Evolutionary conservation across 768 basidiomycete species (phyloP), one percentile per base, ranked within the genome.

Genomic region (Mycena polygramma): DNA sequence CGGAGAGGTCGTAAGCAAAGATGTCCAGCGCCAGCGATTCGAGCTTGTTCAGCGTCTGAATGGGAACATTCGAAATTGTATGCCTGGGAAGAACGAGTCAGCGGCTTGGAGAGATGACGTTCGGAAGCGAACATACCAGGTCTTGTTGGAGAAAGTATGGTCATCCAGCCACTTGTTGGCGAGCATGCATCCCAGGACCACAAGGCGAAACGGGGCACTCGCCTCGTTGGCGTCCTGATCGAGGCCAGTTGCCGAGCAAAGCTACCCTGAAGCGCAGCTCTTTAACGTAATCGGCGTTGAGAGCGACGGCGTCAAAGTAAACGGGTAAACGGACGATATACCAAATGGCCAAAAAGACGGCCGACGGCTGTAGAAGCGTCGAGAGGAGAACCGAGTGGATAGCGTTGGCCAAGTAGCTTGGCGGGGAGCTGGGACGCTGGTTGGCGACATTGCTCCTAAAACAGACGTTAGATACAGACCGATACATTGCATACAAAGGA

Each of bases 131-230:
- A 78, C 90, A 69, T 78, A 94, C 94, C 94, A 95, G 63, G 94
- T 95, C 83, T 94, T 94, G 81, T 94, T 94, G 48, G 93, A 94
- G 80, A 94, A 95, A 0, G 94, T 94, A 75, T 95, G 94, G 74
- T 95, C 94, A 72, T 94, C 93, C 72, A 95, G 77, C 94, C 94
- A 94, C 81, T 95, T 95, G 79, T 94, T 94, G 22, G 93, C 92
- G 41, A 95, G 82, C 93, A 95, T 94, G 71, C 90, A 94, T 22
- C 94, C 94, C 26, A 95, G 84, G 26, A 95, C 87, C 67, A 94
- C 84, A 51, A 95, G 84, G 62, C 92, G 89, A 79, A 94, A 94
- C 14, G 91, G 89, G 1, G 89, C 90, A 68, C 84, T 86, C 8
- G 84, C 83, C 76, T 93, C 92, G 57, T 83, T 79, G 4, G 82